Evolutionary conservation across 179 eudicot genomes (phyloP).

Genomic region (Corrigiola litoralis): DNA sequence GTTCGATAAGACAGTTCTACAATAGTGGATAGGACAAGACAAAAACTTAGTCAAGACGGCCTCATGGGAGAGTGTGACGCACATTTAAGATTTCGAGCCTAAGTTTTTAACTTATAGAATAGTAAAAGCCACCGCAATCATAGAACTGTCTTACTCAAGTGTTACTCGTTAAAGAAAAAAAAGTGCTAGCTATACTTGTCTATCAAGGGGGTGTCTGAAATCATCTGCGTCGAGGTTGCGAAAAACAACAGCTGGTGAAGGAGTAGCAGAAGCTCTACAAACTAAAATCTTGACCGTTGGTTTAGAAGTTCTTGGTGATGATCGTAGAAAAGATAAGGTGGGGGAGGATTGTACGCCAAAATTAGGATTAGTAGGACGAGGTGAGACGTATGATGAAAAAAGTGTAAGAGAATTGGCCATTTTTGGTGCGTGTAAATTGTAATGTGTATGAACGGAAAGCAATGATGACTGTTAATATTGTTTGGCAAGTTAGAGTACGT

Average conservation of each 20-base stretch:
- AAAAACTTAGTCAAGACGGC: too few species aligned
- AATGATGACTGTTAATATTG: too few species aligned
- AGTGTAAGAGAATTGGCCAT: conserved; percentile 33
- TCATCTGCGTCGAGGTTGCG: conserved; percentile 94
- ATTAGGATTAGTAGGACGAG: conserved; percentile 14
- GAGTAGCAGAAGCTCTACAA: conserved; percentile 32
- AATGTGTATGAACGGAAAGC: too few species aligned
- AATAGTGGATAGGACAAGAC: too few species aligned
- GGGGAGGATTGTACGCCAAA: conserved; percentile 21
- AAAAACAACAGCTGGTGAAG: conserved; percentile 34
- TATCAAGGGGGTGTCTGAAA: conserved; percentile 89
- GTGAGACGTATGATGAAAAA: conserved; percentile 23
- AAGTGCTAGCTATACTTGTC: conserved; percentile 41
- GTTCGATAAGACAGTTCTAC: too few species aligned
- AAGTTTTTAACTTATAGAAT: too few species aligned
- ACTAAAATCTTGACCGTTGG: conserved; percentile 22
- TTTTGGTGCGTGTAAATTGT: too few species aligned
- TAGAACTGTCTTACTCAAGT: too few species aligned
- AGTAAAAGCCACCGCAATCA: too few species aligned
- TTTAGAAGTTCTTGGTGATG: conserved; percentile 14
- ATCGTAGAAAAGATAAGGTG: conserved; percentile 10
- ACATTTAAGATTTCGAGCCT: too few species aligned
- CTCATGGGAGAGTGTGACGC: too few species aligned
- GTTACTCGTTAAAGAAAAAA: not conserved
- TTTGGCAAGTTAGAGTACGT: too few species aligned